phyloP scores from a whole-genome alignment of 345 rosid species.

The Eucalyptus regnans region DNA sequence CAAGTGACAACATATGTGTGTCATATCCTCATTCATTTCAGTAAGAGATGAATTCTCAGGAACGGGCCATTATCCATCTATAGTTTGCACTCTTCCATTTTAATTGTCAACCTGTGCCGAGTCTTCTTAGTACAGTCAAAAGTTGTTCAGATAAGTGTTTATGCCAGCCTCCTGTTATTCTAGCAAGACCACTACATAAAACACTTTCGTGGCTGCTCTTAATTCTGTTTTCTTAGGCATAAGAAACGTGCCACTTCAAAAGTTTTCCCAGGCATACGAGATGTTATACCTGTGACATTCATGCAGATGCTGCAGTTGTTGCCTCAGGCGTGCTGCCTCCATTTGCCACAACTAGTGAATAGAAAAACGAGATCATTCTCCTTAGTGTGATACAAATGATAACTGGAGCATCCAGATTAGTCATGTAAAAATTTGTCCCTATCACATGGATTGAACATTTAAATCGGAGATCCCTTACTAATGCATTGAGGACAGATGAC shows the following conservation, averaged over 20 bases:
- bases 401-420: neutral
- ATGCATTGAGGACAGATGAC: neutral
- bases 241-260: neutral
- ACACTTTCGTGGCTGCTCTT: neutral
- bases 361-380: neutral
- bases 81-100: neutral
- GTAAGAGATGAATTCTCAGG: neutral
- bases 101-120: neutral
- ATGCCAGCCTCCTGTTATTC: neutral
- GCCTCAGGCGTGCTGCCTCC: conserved; percentile 54
- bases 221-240: neutral
- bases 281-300: conserved; percentile 49
- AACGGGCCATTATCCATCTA: neutral
- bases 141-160: neutral
- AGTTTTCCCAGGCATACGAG: neutral
- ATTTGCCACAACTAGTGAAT: conserved; percentile 64
- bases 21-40: neutral
- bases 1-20: neutral
- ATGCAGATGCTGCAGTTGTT: conserved; percentile 57
- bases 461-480: neutral
- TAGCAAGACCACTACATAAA: neutral
- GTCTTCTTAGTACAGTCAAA: neutral
- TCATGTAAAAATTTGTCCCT: neutral
- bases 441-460: neutral
- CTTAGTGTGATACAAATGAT: neutral